Conservation (phyloP, 1,284 basidiomycete genomes). For the Ceratorhiza oryzae-sativae region DNA sequence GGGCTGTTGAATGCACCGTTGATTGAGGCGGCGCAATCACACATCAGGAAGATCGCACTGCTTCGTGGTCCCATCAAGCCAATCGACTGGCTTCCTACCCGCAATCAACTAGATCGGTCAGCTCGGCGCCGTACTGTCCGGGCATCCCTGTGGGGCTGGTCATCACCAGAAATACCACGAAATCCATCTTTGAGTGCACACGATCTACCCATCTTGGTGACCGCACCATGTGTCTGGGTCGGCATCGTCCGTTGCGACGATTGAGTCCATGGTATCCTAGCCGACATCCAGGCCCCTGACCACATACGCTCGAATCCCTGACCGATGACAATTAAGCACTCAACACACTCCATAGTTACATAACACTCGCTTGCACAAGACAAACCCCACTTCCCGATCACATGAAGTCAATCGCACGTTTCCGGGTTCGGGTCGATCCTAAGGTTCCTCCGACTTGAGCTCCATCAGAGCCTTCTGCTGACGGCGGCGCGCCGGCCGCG, state of each 20-base stretch:
- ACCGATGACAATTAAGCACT: background rate
- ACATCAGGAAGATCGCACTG: conserved; percentile 23
- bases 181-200: background rate
- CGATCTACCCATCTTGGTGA: background rate
- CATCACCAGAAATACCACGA: conserved; percentile 31
- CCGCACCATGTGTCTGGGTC: background rate
- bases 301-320: too few species aligned
- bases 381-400: conserved; percentile 4
- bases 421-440: conserved; percentile 43
- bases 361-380: background rate
- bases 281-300: too few species aligned
- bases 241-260: background rate
- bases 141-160: conserved; percentile 4
- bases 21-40: conserved; percentile 26
- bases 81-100: conserved; percentile 1
- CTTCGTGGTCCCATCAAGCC: conserved; percentile 10
- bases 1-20: conserved; percentile 15
- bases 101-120: conserved; percentile 19
- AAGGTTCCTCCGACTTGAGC: too few species aligned
- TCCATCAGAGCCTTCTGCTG: conserved; percentile 3
- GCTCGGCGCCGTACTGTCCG: background rate
- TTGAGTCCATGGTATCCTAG: too few species aligned
- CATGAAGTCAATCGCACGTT: conserved; percentile 43
- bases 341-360: background rate
- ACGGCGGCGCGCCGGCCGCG: background rate